phyloP scores from a whole-genome alignment of 2,329 filamentous ascomycete genomes.

The Davidsoniella virescens region DNA sequence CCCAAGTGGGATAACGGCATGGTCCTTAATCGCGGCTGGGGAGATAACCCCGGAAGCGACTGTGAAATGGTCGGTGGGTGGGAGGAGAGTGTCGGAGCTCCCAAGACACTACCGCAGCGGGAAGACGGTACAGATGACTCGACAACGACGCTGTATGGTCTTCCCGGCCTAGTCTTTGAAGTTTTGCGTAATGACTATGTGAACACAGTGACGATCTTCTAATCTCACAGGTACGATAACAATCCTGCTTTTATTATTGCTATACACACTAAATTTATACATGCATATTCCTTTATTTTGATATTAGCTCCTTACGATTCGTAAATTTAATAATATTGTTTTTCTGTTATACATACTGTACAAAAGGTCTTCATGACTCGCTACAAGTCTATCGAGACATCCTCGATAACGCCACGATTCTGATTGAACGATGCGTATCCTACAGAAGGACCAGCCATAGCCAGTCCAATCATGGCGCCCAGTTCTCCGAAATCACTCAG shows the following conservation, averaged over 20 bases:
- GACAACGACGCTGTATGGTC: slow-evolving; percentile 76
- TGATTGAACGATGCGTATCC: slow-evolving; percentile 4
- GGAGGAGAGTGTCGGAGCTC: slow-evolving; percentile 50
- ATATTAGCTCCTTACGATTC: background rate
- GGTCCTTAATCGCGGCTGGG: slow-evolving; percentile 83
- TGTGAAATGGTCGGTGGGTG: slow-evolving; percentile 72
- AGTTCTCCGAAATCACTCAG: slow-evolving; percentile 31
- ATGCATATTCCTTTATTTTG: background rate
- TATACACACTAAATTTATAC: background rate
- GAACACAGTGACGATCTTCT: slow-evolving; percentile 81
- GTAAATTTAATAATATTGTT: background rate
- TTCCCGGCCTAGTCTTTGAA: slow-evolving; percentile 88
- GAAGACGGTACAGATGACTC: slow-evolving; percentile 40
- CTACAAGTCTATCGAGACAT: slow-evolving; percentile 11
- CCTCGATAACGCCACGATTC: slow-evolving; percentile 2
- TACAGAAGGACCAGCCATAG: slow-evolving; percentile 4
- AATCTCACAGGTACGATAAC: slow-evolving; percentile 16
- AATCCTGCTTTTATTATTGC: background rate
- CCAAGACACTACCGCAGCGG: slow-evolving; percentile 27
- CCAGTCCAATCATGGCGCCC: slow-evolving; percentile 27
- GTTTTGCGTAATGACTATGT: slow-evolving; percentile 85
- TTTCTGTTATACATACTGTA: background rate
- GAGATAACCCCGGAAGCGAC: slow-evolving; percentile 78
- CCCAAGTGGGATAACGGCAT: slow-evolving; percentile 49
- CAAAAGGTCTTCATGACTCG: background rate